Base-by-base conservation (phyloP, 2,329 filamentous ascomycete genomes). In the Pseudogymnoascus sp. region DNA sequence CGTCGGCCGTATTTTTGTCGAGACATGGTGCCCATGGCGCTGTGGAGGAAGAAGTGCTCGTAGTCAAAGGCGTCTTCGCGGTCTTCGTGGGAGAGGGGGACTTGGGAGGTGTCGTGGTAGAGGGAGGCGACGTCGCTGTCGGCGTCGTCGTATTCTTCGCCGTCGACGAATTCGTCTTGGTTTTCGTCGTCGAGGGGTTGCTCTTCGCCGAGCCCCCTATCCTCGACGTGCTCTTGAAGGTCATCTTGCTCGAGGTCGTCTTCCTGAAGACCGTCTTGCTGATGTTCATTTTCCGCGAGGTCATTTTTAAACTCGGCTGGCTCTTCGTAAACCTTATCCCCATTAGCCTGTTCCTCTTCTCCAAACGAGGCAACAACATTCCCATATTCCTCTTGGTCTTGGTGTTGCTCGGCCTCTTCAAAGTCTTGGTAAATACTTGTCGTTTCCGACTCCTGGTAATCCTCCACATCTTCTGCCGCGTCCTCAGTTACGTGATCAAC, bases 61-160 rank as follows among this genome's bases (percentile, higher is more conserved):
- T 97, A 97, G 73, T 97, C 93, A 71, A 97, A 97, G 1, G 92
- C 92, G 74, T 97, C 93, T 68, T 92, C 87, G 18, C 93, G 89
- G 73, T 97, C 92, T 76, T 97, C 93, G 70, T 97, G 93, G 0
- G 91, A 91, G 5, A 89, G 77, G 7, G 82, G 81, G 61, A 84
- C 80, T 62, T 84, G 79, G 59, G 80, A 73, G 0, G 81, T 78
- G 68, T 87, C 85, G 69, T 87, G 84, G 69, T 89, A 87, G 5
- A 86, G 77, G 11, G 83, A 83, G 62, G 85, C 81, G 69, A 84
- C 79, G 69, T 90, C 86, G 69, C 86, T 88, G 21, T 72, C 72
- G 21, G 75, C 74, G 47, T 74, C 73, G 35, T 77, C 75, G 11
- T 73, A 70, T 60, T 74, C 75, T 6, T 75, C 71, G 21, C 66